Evolutionary conservation across 176 grass and related monocot species (phyloP), one percentile per base, ranked within the genome.

Genomic region (Juncus inflexus): DNA sequence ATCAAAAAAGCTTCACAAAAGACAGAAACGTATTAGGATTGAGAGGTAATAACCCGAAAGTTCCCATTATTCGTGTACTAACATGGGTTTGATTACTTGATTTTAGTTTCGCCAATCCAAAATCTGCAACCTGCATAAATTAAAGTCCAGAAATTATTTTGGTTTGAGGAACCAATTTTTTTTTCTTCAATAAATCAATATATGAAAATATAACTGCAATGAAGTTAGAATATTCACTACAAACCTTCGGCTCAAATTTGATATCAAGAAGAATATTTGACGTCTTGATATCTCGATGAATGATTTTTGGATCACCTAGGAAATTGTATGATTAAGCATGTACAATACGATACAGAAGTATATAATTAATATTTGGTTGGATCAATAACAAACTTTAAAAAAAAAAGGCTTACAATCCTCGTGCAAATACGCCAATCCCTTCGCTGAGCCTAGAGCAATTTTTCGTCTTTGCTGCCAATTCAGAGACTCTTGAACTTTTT

Each of bases 261-360:
- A 72, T 47, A 74, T 81, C 83, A 37, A 86, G 73, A 67, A 86
- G 83, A 74, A 86, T 86, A 37, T 86, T 86, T 28, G 83, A 52
- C 10, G 83, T 58, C 65, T 86, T 86, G 19, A 86, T 76, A 77
- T 86, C 83, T 52, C 83, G 73, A 62, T 81, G 83, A 52, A 86
- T 81, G 62, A 86, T 81, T 66, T 81, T 81, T 19, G 83, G 83
- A 68, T 73, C 58, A 50, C 83, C 83, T 86, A 63, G 12, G 39
- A 60, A 35, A 38, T 40, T 19, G 4, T 35, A 4, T 10, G 37
- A 2, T 14, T 9, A 55, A 1, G 40, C 2, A 7, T 19, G 35
- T 9, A 36, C 19, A 64, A 0, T 13, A 57, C 43, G 58, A 12
- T 60, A 15, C 19, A 28, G 19, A 28, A 28, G 10, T 57, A 3